Evolutionary conservation across 2,329 filamentous ascomycete genomes (phyloP).

Genomic region (Penicillium vulpinum): DNA sequence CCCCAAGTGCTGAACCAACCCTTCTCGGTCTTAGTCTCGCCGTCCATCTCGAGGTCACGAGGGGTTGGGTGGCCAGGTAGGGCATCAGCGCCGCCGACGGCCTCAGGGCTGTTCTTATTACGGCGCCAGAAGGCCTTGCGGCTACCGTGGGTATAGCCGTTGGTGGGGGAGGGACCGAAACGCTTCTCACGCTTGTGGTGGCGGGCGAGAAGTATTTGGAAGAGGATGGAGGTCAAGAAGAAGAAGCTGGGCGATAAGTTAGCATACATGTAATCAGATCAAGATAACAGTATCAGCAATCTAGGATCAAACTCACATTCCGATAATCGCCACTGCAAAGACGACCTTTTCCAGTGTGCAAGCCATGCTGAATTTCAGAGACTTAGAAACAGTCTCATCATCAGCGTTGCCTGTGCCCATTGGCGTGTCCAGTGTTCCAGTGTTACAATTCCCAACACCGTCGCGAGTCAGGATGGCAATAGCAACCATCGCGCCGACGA

Average conservation of each 20-base stretch:
- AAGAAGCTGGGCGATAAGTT: slow-evolving; percentile 57
- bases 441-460: slow-evolving; percentile 68
- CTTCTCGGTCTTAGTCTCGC: slow-evolving; percentile 20
- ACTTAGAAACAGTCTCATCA: slow-evolving; percentile 49
- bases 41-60: slow-evolving; percentile 36
- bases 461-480: slow-evolving; percentile 72
- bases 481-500: slow-evolving; percentile 76
- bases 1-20: slow-evolving; percentile 23
- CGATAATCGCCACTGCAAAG: slow-evolving; percentile 76
- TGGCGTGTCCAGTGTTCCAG: slow-evolving; percentile 63
- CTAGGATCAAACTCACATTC: slow-evolving; percentile 58
- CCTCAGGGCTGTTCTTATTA: slow-evolving; percentile 47
- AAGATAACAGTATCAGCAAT: background rate
- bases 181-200: slow-evolving; percentile 74
- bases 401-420: slow-evolving; percentile 64
- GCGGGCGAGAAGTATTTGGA: slow-evolving; percentile 67
- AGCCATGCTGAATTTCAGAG: slow-evolving; percentile 55
- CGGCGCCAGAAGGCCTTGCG: slow-evolving; percentile 43
- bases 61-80: slow-evolving; percentile 45
- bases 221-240: slow-evolving; percentile 70
- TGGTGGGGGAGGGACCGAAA: slow-evolving; percentile 64
- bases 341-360: slow-evolving; percentile 76
- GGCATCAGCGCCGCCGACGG: slow-evolving; percentile 31
- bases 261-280: background rate
- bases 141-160: slow-evolving; percentile 67